Base-by-base conservation (phyloP, 495 filamentous ascomycete genomes). In the Penicillium silybi region DNA sequence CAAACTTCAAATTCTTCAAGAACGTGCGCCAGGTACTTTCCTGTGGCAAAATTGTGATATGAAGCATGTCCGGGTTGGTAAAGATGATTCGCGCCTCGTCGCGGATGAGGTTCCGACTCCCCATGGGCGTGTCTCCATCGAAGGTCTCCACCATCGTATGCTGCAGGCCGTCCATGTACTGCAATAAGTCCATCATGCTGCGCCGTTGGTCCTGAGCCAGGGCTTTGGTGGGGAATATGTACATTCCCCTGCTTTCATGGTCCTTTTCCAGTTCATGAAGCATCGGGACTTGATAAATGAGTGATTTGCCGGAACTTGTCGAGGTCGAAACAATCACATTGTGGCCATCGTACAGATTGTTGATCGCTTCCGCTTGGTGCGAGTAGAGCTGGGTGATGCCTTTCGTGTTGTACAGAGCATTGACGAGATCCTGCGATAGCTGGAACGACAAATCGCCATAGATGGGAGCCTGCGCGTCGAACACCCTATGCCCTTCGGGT, bases 41-140 rank as follows among this genome's bases (percentile, higher is more conserved):
- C 56, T 96, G 87, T 1, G 93, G 92, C 8, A 99, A 73, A 23
- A 99, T 95, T 1, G 88, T 95, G 41, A 97, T 83, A 58, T 99
- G 93, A 42, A 99, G 79, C 92, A 97, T 97, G 59, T 99, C 93
- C 0, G 93, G 93, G 58, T 99, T 99, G 7, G 93, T 99, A 65
- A 99, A 97, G 50, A 99, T 92, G 53, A 99, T 88, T 10, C 90
- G 77, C 8, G 86, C 95, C 62, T 96, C 87, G 41, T 97, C 92
- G 10, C 92, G 82, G 50, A 99, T 89, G 41, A 74, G 56, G 52
- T 88, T 88, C 41, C 93, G 77, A 37, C 88, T 86, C 9, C 70
- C 63, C 85, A 92, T 89, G 1, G 87, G 83, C 1, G 95, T 97
- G 67, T 99, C 93, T 8, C 93, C 93, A 65, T 99, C 93, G 52